These are phyloP conservation scores for Aspergillus bombycis DNA, from an alignment of 2,329 filamentous ascomycete genomes.

Conservation along the genomic window DNA sequence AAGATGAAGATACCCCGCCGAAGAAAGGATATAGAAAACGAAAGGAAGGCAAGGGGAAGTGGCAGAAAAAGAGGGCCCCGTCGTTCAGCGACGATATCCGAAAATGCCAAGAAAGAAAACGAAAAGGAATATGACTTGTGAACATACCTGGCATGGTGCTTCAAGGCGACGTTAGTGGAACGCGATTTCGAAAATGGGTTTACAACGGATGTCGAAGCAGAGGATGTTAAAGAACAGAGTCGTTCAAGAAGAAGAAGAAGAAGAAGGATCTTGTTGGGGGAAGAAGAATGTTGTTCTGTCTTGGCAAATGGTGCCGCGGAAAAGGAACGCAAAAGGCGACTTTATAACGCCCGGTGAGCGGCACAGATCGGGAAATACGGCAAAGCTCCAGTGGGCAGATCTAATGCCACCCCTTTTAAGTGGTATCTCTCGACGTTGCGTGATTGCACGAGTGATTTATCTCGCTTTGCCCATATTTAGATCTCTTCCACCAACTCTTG, in stretches of 20 bases:
- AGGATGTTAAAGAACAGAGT: background rate
- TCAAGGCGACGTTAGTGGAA: background rate
- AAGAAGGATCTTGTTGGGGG: background rate
- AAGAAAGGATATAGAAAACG: slow-evolving; percentile 5
- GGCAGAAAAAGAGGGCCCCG: slow-evolving; percentile 1
- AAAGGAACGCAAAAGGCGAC: background rate
- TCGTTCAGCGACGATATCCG: slow-evolving; percentile 10
- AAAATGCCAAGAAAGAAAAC: slow-evolving; percentile 13
- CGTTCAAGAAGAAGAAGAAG: background rate
- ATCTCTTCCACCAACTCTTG: background rate
- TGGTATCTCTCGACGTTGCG: background rate
- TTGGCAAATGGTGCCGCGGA: slow-evolving; percentile 1
- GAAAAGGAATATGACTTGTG: background rate
- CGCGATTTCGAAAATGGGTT: background rate
- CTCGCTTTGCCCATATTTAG: background rate
- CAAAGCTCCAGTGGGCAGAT: slow-evolving; percentile 1
- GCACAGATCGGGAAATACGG: slow-evolving; percentile 3
- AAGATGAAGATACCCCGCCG: background rate
- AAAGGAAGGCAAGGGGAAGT: background rate
- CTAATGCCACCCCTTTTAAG: background rate
- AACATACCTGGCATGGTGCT: slow-evolving; percentile 9
- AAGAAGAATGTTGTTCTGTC: background rate
- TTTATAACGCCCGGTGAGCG: slow-evolving; percentile 4
- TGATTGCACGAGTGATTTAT: background rate
- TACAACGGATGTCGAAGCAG: background rate